Conservation (phyloP, 2,329 filamentous ascomycete species). For the Colletotrichum echinochloae region DNA sequence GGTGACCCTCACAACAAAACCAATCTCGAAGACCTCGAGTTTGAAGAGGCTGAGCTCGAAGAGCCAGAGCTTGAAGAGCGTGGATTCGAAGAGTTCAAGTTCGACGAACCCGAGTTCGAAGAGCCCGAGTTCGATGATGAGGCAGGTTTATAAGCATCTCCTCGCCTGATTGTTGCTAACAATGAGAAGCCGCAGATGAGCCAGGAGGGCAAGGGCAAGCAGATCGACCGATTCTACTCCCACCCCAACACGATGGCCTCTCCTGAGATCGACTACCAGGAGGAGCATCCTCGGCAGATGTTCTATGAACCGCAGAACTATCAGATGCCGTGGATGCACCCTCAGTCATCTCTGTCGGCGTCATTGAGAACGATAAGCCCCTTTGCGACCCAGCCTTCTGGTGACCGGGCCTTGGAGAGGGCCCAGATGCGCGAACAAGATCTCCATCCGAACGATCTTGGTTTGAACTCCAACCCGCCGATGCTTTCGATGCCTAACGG, state of each 20-base stretch:
- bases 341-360: background rate
- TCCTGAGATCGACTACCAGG: background rate
- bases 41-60: background rate
- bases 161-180: background rate
- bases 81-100: background rate
- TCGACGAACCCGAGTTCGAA: background rate
- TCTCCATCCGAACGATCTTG: background rate
- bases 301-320: background rate
- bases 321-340: background rate
- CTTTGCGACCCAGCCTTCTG: background rate
- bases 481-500: background rate
- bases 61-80: background rate
- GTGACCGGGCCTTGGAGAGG: background rate
- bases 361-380: background rate
- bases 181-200: background rate
- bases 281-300: background rate
- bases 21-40: background rate
- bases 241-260: background rate
- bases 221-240: too few relatives aligned
- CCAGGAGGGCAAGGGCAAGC: background rate
- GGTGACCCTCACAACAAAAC: background rate
- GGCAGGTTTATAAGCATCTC: background rate
- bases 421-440: background rate
- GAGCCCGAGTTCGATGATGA: background rate
- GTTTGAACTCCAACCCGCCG: background rate